Conservation (phyloP, 768 basidiomycete species). For the Leccinum uliginosum region DNA sequence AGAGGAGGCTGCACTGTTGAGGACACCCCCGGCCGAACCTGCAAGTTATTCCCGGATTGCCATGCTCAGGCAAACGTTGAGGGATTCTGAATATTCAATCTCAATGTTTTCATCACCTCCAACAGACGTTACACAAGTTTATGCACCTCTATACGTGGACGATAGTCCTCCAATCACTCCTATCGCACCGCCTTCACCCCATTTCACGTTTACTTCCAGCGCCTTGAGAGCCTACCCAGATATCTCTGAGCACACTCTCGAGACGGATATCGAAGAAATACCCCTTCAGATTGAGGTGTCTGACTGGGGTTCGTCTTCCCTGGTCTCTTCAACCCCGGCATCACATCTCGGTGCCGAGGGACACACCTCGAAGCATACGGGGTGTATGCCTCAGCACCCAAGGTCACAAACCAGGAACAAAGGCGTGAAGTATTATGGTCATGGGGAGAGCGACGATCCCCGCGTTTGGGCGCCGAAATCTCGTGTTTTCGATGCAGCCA, state of each 20-base stretch:
- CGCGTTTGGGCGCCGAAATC: constrained; percentile 26
- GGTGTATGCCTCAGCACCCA: constrained; percentile 8
- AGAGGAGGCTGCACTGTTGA: constrained; percentile 15
- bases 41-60: constrained; percentile 2
- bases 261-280: background rate
- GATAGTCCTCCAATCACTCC: constrained; percentile 10
- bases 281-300: constrained; percentile 4
- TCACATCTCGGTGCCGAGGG: constrained; percentile 9
- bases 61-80: constrained; percentile 9
- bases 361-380: constrained; percentile 2
- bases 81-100: constrained; percentile 6
- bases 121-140: constrained; percentile 19
- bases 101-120: constrained; percentile 23
- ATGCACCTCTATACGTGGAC: constrained; percentile 15
- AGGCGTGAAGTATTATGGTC: constrained; percentile 21
- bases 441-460: constrained; percentile 15
- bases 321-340: constrained; percentile 2
- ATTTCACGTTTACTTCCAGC: constrained; percentile 15
- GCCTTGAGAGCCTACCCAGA: constrained; percentile 16
- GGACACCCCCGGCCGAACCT: constrained; percentile 6
- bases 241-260: background rate
- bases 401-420: constrained; percentile 1
- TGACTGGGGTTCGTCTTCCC: constrained; percentile 2
- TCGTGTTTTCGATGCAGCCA: constrained; percentile 25
- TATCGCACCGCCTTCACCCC: constrained; percentile 8